Evolutionary conservation across 1,284 basidiomycete species (phyloP).

Genomic region (Sparassis latifolia): DNA sequence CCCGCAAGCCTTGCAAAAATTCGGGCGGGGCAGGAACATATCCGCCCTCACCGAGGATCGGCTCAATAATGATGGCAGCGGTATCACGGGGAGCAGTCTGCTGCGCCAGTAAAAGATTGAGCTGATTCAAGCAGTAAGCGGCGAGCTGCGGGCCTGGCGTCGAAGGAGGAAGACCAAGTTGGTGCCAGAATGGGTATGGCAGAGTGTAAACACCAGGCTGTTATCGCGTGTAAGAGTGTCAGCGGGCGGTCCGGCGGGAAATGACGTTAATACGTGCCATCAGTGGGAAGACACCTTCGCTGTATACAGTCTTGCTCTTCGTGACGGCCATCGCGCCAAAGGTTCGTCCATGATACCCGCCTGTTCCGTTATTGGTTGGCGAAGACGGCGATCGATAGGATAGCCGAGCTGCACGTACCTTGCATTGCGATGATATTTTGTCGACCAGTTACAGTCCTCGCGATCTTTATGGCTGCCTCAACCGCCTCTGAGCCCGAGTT

Average conservation of each 20-base stretch:
- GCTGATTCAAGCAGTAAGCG: slow-evolving; percentile 69
- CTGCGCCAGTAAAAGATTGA: slow-evolving; percentile 80
- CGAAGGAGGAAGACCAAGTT: slow-evolving; percentile 58
- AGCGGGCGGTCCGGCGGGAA: background rate
- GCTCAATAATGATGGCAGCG: slow-evolving; percentile 89
- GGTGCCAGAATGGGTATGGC: slow-evolving; percentile 94
- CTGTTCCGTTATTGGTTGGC: slow-evolving; percentile 25
- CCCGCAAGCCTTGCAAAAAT: slow-evolving; percentile 76
- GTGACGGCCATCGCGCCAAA: slow-evolving; percentile 87
- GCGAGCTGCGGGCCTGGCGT: slow-evolving; percentile 67
- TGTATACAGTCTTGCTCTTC: slow-evolving; percentile 87
- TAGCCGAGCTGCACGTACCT: slow-evolving; percentile 32
- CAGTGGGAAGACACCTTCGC: slow-evolving; percentile 69
- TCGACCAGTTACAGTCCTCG: slow-evolving; percentile 67
- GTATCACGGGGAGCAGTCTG: slow-evolving; percentile 84
- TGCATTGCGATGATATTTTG: slow-evolving; percentile 93
- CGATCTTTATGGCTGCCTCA: slow-evolving; percentile 80
- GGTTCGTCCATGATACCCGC: slow-evolving; percentile 83
- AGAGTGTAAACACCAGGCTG: slow-evolving; percentile 81
- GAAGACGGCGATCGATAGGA: background rate
- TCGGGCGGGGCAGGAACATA: slow-evolving; percentile 85
- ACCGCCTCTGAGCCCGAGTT: slow-evolving; percentile 92
- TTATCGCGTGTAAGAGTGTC: background rate
- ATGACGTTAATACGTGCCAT: slow-evolving; percentile 50
- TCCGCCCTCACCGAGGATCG: slow-evolving; percentile 90